phyloP scores from a whole-genome alignment of 305 asterid species.

The Solanum hybrid region DNA sequence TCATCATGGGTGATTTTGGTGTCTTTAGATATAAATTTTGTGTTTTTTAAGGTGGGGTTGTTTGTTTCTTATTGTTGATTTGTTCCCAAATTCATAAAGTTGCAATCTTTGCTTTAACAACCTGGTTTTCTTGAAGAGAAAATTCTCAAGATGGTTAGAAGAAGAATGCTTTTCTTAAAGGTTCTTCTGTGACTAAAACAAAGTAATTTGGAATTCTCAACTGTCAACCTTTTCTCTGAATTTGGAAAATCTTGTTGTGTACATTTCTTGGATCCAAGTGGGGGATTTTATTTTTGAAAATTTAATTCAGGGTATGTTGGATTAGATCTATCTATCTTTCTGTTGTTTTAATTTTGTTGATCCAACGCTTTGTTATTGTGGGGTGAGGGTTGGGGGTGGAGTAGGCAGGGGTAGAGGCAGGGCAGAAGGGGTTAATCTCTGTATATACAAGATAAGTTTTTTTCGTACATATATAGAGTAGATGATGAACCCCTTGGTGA shows the following conservation, averaged over 20 bases:
- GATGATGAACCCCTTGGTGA: not conserved
- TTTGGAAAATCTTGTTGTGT: not conserved
- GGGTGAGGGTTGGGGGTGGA: slow-evolving; percentile 10
- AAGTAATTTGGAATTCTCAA: not conserved
- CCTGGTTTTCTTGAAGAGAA: not conserved
- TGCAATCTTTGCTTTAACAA: not conserved
- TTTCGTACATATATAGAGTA: not conserved
- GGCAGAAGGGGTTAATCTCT: not conserved
- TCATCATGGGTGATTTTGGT: not conserved
- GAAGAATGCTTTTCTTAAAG: not conserved
- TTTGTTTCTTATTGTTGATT: not conserved
- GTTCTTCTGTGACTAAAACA: not conserved
- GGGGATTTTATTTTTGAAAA: not conserved
- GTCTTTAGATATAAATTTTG: not conserved
- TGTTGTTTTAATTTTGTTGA: slow-evolving; percentile 7
- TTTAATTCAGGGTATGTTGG: slow-evolving; percentile 10
- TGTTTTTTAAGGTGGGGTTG: slow-evolving; percentile 2
- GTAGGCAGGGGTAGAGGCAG: not conserved
- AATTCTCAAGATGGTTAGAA: not conserved
- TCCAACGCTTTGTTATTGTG: slow-evolving; percentile 7
- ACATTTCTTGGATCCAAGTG: not conserved
- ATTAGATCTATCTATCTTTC: slow-evolving; percentile 27
- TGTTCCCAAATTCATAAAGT: not conserved
- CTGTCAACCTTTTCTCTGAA: not conserved
- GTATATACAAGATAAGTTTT: not conserved